Conservation (phyloP, 163 green algal genomes). For the Chlorella variabilis region DNA sequence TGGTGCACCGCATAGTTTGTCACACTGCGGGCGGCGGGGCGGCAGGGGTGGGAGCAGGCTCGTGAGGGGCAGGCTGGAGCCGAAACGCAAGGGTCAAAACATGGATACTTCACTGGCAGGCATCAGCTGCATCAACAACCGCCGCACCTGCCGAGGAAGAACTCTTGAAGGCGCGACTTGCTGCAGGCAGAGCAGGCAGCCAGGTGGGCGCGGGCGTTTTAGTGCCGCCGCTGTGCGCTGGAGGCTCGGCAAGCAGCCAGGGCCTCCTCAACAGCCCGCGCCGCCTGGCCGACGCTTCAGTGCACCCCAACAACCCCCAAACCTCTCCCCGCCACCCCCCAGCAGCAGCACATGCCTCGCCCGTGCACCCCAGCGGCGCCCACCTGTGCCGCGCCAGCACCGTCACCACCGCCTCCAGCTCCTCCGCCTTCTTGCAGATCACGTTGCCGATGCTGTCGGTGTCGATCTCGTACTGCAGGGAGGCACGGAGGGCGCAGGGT, state of each 20-base stretch:
- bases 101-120: too few relatives aligned
- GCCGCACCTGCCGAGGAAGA: slow-evolving; percentile 65
- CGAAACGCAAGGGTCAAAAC: too few relatives aligned
- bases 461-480: slow-evolving; percentile 37
- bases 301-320: neutral
- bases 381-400: slow-evolving; percentile 64
- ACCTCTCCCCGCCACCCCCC: neutral
- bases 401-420: slow-evolving; percentile 62
- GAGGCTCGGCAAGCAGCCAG: too few relatives aligned
- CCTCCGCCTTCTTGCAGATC: slow-evolving; percentile 68
- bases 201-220: too few relatives aligned
- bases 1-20: slow-evolving; percentile 70
- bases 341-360: neutral
- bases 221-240: too few relatives aligned
- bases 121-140: too few relatives aligned
- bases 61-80: too few relatives aligned
- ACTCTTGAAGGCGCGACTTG: slow-evolving; percentile 64
- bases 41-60: too few relatives aligned
- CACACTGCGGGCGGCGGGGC: slow-evolving; percentile 20
- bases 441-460: slow-evolving; percentile 71
- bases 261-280: too few relatives aligned
- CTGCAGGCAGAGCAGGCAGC: slow-evolving; percentile 10
- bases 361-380: too few relatives aligned
- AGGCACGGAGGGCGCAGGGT: neutral
- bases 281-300: neutral